Conservation (phyloP, 441 rosid species). For the Dalechampia spathulata region DNA sequence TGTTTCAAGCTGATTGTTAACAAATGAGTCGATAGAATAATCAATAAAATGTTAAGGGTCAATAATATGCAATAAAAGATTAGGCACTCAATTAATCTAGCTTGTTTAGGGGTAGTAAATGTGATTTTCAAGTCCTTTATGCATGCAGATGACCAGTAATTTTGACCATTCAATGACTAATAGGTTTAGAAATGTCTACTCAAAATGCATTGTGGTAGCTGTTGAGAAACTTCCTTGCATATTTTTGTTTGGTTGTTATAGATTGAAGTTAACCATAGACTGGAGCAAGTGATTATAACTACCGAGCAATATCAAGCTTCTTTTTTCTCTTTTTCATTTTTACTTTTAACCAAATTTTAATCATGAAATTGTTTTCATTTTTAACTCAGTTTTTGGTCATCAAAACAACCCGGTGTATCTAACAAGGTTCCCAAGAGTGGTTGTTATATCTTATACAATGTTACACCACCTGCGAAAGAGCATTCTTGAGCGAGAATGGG, state of each 20-base stretch:
- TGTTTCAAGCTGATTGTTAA: too few species aligned
- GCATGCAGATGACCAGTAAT: not conserved
- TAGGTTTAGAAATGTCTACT: not conserved
- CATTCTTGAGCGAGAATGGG: conserved; percentile 78
- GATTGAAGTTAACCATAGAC: too few species aligned
- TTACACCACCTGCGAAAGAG: conserved; percentile 63
- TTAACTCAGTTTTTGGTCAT: conserved; percentile 72
- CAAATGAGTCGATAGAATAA: too few species aligned
- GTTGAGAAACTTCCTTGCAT: not conserved
- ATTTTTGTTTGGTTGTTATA: not conserved
- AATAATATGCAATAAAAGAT: too few species aligned
- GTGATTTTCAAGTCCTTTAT: not conserved
- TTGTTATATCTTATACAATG: conserved; percentile 89
- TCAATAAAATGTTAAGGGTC: too few species aligned
- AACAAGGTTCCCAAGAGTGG: conserved; percentile 67
- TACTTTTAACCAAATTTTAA: not conserved
- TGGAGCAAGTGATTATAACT: not conserved
- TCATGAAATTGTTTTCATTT: not conserved
- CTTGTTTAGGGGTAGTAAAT: too few species aligned
- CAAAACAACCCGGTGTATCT: conserved; percentile 63
- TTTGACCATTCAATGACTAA: not conserved
- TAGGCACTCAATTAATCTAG: too few species aligned
- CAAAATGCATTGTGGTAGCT: not conserved
- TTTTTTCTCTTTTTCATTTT: too few species aligned
- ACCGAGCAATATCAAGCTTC: not conserved